A percentile compares a stretch with the other conserved stretches of the same genome.
These are phyloP conservation scores for Penicillium carneum DNA, from an alignment of 2,329 filamentous ascomycete species.

Conservation along the genomic window DNA sequence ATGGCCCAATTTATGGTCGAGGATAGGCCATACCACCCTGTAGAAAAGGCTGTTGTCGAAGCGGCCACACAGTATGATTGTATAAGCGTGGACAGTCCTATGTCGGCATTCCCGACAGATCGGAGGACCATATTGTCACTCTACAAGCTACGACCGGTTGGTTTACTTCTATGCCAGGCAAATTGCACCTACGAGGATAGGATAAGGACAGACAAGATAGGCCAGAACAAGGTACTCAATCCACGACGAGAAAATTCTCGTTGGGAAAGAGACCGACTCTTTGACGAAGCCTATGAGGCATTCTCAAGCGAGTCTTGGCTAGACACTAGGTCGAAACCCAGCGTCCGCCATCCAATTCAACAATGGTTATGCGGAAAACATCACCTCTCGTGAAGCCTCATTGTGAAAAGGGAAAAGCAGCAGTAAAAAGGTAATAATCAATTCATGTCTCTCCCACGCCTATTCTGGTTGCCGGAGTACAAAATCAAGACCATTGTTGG, in stretches of 20 bases:
- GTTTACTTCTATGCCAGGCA: conserved; percentile 32
- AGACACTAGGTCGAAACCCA: conserved; percentile 23
- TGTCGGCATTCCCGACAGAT: background rate
- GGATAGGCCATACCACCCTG: background rate
- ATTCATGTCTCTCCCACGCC: conserved; percentile 53
- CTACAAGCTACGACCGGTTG: conserved; percentile 22
- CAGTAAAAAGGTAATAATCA: conserved; percentile 38
- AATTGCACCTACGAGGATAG: conserved; percentile 34
- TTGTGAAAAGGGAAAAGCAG: conserved; percentile 57
- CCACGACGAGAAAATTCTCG: conserved; percentile 16
- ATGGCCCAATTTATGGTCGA: background rate
- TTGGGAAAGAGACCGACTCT: conserved; percentile 32
- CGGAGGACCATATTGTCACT: background rate
- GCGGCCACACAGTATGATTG: too few relatives aligned
- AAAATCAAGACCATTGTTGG: conserved; percentile 41
- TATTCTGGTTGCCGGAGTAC: conserved; percentile 50
- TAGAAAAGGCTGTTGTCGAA: background rate
- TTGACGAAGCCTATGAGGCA: conserved; percentile 28
- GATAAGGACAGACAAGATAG: conserved; percentile 35
- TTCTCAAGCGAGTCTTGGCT: conserved; percentile 34
- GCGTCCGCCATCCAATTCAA: conserved; percentile 50
- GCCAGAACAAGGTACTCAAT: conserved; percentile 31
- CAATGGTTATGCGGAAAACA: conserved; percentile 65
- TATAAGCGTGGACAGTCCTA: background rate
- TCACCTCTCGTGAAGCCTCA: conserved; percentile 66